These are phyloP conservation scores for Bruguiera hainesii DNA, from an alignment of 441 rosid species.

Conservation along the genomic window DNA sequence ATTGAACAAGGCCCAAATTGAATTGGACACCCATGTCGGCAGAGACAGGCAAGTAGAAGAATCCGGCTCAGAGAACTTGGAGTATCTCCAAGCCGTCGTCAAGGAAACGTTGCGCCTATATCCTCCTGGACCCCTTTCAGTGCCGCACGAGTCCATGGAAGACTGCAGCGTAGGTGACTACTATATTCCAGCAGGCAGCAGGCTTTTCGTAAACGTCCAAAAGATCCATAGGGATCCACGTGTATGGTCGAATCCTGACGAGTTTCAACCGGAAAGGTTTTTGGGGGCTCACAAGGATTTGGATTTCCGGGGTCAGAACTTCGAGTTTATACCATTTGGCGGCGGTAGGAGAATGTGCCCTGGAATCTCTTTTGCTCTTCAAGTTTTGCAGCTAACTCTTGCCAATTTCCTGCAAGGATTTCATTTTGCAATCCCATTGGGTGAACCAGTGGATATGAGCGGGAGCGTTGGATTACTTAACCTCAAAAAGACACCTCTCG, in stretches of 20 bases:
- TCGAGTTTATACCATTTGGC: slow-evolving; percentile 39
- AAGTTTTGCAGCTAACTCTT: slow-evolving; percentile 27
- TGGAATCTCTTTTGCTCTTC: slow-evolving; percentile 25
- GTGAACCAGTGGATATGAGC: slow-evolving; percentile 29
- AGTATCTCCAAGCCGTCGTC: slow-evolving; percentile 45
- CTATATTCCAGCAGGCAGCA: slow-evolving; percentile 37
- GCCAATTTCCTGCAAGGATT: slow-evolving; percentile 42
- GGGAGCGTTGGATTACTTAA: slow-evolving; percentile 41
- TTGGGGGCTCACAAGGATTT: slow-evolving; percentile 19
- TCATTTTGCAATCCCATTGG: slow-evolving; percentile 12
- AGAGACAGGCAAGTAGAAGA: slow-evolving; percentile 42
- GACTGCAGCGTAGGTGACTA: slow-evolving; percentile 47
- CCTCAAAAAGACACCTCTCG: slow-evolving; percentile 39
- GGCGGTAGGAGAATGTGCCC: slow-evolving; percentile 47
- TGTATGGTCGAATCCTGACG: slow-evolving; percentile 28
- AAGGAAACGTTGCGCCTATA: slow-evolving; percentile 52
- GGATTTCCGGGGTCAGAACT: slow-evolving; percentile 29
- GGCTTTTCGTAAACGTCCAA: slow-evolving; percentile 45
- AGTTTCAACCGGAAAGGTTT: slow-evolving; percentile 46
- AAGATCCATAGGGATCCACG: slow-evolving; percentile 43
- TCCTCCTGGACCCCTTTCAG: slow-evolving; percentile 45
- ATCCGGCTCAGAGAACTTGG: slow-evolving; percentile 39
- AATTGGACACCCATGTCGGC: slow-evolving; percentile 46
- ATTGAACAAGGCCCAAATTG: slow-evolving; percentile 45
- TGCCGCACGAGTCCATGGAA: slow-evolving; percentile 41